Evolutionary conservation across 2,329 filamentous ascomycete species (phyloP).

Genomic region (Fusarium succisae): DNA sequence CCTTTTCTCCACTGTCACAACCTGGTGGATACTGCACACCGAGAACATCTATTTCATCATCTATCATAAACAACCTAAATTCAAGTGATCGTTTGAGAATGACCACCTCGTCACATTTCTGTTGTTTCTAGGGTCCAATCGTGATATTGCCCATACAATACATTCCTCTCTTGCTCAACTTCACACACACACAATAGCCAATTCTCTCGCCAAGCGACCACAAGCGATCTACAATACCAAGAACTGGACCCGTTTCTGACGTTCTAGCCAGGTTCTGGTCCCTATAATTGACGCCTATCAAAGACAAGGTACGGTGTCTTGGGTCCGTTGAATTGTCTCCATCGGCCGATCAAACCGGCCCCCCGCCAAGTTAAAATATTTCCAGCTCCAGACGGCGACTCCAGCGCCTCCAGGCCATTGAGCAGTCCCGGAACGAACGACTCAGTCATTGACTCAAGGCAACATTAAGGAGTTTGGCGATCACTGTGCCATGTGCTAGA

Average conservation of each 20-base stretch:
- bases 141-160: background rate
- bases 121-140: background rate
- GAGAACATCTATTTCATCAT: background rate
- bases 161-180: background rate
- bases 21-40: background rate
- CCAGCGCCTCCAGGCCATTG: slow-evolving; percentile 14
- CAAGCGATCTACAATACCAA: slow-evolving; percentile 21
- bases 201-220: background rate
- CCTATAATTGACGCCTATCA: background rate
- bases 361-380: slow-evolving; percentile 28
- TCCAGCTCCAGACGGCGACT: slow-evolving; percentile 26
- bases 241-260: slow-evolving; percentile 11
- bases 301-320: background rate
- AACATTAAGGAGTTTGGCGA: slow-evolving; percentile 3
- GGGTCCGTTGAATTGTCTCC: slow-evolving; percentile 11
- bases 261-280: slow-evolving; percentile 23
- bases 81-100: background rate
- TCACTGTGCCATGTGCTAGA: background rate
- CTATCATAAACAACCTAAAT: background rate
- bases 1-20: background rate
- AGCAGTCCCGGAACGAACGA: slow-evolving; percentile 5
- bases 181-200: background rate
- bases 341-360: slow-evolving; percentile 41
- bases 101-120: background rate
- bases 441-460: slow-evolving; percentile 4